Conservation (phyloP, 148 eudicot genomes). For the Camellia sinensis region DNA sequence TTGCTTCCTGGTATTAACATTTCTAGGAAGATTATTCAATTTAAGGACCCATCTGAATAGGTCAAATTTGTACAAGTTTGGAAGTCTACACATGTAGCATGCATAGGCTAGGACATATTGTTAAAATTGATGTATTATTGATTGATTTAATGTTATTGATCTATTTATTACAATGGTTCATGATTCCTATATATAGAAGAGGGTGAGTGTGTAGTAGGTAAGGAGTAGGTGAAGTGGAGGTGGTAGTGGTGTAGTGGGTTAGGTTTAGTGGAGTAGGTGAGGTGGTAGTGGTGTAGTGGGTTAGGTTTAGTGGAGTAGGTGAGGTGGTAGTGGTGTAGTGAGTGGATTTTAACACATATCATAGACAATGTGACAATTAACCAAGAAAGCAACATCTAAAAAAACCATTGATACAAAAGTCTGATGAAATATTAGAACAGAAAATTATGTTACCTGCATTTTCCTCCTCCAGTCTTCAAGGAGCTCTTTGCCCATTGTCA, state of each 20-base stretch:
- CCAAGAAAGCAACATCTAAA: conserved; percentile 13
- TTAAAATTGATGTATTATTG: too few species aligned
- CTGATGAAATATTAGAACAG: background rate
- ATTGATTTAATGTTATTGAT: too few species aligned
- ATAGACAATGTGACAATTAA: background rate
- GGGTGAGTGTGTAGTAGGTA: too few species aligned
- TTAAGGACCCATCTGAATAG: background rate
- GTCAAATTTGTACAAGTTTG: background rate
- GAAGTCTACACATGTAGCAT: background rate
- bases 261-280: too few species aligned
- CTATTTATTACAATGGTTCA: too few species aligned
- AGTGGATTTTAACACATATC: too few species aligned
- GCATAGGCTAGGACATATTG: background rate
- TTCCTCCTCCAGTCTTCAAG: conserved; percentile 64
- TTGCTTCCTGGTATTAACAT: background rate
- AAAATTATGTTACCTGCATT: conserved; percentile 30
- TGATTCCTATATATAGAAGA: too few species aligned
- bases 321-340: too few species aligned
- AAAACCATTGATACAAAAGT: background rate
- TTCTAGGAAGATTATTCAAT: background rate
- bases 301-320: too few species aligned
- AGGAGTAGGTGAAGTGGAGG: too few species aligned
- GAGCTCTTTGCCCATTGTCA: conserved; percentile 64
- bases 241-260: too few species aligned
- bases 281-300: too few species aligned